Conservation (phyloP, 768 basidiomycete species). For the Termitomyces sp. region DNA sequence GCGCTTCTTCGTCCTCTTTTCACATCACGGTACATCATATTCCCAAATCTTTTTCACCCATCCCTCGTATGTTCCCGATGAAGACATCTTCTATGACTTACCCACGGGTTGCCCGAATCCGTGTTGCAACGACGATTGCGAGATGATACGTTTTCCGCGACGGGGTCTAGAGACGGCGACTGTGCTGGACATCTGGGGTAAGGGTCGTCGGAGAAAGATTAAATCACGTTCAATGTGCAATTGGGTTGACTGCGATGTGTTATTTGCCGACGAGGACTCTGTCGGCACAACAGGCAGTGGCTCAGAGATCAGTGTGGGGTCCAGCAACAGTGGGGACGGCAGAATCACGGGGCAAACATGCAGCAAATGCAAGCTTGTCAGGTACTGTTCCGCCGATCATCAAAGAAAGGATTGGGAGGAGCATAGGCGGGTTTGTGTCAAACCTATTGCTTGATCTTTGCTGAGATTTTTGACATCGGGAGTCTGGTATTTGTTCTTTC, state of each 20-base stretch:
- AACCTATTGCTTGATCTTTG: conserved; percentile 16
- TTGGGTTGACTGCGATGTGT: conserved; percentile 72
- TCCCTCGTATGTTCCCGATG: conserved; percentile 62
- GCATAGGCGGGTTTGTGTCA: conserved; percentile 62
- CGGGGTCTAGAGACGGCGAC: conserved; percentile 58
- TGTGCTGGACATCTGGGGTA: conserved; percentile 60
- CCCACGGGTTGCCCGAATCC: conserved; percentile 79
- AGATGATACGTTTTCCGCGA: conserved; percentile 77
- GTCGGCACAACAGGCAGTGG: conserved; percentile 28
- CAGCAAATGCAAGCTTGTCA: conserved; percentile 76
- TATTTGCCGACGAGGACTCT: conserved; percentile 45
- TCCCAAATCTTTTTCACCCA: conserved; percentile 81
- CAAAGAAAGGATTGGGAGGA: conserved; percentile 79
- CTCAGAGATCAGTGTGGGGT: conserved; percentile 40
- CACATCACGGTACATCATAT: conserved; percentile 76
- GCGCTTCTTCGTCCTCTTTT: conserved; percentile 75
- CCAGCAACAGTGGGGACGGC: conserved; percentile 14
- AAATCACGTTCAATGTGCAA: conserved; percentile 71
- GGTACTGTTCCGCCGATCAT: conserved; percentile 73
- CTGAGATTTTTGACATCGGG: not conserved
- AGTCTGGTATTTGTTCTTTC: not conserved
- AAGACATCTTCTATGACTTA: conserved; percentile 73
- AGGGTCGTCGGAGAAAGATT: conserved; percentile 46
- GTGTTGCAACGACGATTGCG: conserved; percentile 76
- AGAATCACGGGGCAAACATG: conserved; percentile 54